These are phyloP conservation scores for Didymella pinodella DNA, from an alignment of 2,329 filamentous ascomycete species.

Conservation along the genomic window DNA sequence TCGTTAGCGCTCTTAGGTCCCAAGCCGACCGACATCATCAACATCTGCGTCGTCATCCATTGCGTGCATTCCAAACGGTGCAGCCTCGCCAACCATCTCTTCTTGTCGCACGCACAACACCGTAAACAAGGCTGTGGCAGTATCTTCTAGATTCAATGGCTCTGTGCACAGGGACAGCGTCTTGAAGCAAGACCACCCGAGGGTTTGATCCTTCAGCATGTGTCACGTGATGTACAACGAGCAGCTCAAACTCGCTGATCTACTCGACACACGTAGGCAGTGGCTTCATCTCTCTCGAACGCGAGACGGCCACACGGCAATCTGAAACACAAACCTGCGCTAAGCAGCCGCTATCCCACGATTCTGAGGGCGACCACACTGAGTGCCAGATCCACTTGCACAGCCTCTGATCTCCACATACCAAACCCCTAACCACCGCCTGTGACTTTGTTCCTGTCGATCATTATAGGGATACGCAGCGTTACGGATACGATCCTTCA, in stretches of 20 bases:
- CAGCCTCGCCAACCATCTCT: slow-evolving; percentile 7
- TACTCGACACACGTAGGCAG: slow-evolving; percentile 1
- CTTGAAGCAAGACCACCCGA: neutral
- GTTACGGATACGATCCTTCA: neutral
- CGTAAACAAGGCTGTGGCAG: neutral
- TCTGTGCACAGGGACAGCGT: neutral
- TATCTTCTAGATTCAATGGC: neutral
- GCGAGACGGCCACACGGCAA: slow-evolving; percentile 11
- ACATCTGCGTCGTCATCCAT: slow-evolving; percentile 22
- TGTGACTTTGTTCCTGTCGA: slow-evolving; percentile 16
- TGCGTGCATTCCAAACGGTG: slow-evolving; percentile 15
- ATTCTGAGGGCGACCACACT: slow-evolving; percentile 2
- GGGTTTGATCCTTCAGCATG: neutral
- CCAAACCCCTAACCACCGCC: slow-evolving; percentile 7
- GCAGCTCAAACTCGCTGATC: neutral
- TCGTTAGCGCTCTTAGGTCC: slow-evolving; percentile 17
- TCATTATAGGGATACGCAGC: slow-evolving; percentile 7
- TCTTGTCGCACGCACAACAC: neutral
- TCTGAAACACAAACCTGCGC: slow-evolving; percentile 15
- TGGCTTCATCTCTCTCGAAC: slow-evolving; percentile 12
- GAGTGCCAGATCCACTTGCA: slow-evolving; percentile 16
- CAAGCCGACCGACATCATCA: slow-evolving; percentile 7
- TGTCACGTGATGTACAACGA: slow-evolving; percentile 7
- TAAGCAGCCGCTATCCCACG: slow-evolving; percentile 17
- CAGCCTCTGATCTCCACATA: slow-evolving; percentile 20